Evolutionary conservation across 1,139 yeast species (phyloP), one percentile per base, ranked within the genome.

Genomic region (Nadsonia starkeyi-henricii): DNA sequence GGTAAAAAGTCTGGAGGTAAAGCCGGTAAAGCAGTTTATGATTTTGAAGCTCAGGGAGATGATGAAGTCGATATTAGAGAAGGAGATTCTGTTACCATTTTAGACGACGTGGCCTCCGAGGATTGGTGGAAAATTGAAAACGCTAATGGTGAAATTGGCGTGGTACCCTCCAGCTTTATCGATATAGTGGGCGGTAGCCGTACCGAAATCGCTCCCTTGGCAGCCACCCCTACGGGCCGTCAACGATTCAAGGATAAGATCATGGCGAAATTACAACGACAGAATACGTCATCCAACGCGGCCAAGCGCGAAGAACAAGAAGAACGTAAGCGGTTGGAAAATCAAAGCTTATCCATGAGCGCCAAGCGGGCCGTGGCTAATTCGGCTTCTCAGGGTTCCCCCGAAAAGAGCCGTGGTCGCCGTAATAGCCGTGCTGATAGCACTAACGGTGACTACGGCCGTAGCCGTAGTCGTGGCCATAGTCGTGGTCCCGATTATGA

Each of bases 71-170:
- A 78, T 30, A 80, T 83, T 48, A 72, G 65, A 55, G 94, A 82
- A 62, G 94, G 93, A 48, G 96, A 91, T 56, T 73, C 75, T 49
- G 94, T 91, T 45, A 77, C 77, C 62, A 77, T 91, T 52, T 58
- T 91, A 45, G 83, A 89, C 61, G 91, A 82, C 61, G 74, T 75
- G 53, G 81, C 81, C 62, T 83, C 94, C 19, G 75, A 73, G 55
- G 97, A 91, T 58, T 91, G 98, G 98, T 89, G 96, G 96, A 75
- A 86, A 77, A 89, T 93, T 56, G 81, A 88, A 62, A 75, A 76
- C 55, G 65, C 75, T 9, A 73, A 79, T 42, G 91, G 93, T 17
- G 72, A 72, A 55, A 82, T 77, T 62, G 98, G 98, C 55, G 93
- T 89, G 45, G 81, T 91, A 49, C 98, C 98, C 2, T 75, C 94